phyloP scores from a whole-genome alignment of 148 eudicot species.

The Fagopyrum esculentum region DNA sequence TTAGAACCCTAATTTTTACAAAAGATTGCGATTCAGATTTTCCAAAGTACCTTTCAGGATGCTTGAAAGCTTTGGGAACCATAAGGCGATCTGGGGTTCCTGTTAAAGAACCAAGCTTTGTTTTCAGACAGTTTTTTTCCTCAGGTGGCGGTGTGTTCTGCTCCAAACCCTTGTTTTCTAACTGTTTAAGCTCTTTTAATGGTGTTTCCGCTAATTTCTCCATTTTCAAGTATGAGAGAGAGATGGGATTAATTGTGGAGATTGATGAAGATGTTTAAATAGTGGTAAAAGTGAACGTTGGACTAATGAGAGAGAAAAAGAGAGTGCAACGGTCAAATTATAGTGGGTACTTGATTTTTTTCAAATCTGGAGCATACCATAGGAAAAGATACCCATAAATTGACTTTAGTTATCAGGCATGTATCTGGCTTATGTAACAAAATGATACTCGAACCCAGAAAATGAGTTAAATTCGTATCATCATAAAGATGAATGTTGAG shows the following conservation, averaged over 20 bases:
- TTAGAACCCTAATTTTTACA: neutral
- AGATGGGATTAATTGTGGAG: neutral
- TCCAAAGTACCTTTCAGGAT: conserved; percentile 35
- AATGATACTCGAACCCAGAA: neutral
- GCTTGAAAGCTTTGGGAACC: conserved; percentile 43
- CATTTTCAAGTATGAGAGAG: neutral
- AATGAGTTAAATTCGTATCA: neutral
- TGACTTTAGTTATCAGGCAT: neutral
- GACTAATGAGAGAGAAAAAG: neutral
- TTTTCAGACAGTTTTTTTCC: neutral
- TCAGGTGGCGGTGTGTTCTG: neutral
- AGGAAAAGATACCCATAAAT: neutral
- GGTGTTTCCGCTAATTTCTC: conserved; percentile 5
- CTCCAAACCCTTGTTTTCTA: neutral
- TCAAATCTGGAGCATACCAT: neutral
- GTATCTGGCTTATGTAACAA: neutral
- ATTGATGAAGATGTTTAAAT: neutral
- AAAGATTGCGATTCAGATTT: neutral
- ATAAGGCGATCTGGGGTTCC: conserved; percentile 35
- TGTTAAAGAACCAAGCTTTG: neutral
- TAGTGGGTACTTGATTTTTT: neutral
- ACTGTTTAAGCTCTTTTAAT: conserved; percentile 12
- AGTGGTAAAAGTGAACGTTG: conserved; percentile 9
- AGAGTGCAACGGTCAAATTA: conserved; percentile 7
- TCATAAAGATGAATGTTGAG: neutral